Conservation (phyloP, 1,284 basidiomycete genomes). For the Ganoderma multipileum region DNA sequence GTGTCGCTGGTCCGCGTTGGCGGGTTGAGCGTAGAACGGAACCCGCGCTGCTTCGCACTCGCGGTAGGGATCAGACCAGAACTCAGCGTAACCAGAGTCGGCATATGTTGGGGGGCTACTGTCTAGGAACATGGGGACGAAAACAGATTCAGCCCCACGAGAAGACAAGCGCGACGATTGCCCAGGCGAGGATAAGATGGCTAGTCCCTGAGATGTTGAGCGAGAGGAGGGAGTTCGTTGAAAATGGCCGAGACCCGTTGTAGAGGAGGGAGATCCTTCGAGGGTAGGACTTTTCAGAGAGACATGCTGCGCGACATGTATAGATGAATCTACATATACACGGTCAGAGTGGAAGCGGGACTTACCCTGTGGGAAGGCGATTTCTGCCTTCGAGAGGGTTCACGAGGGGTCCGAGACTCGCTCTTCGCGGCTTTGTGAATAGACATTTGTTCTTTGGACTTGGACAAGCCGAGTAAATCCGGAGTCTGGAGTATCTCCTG, state of each 20-base stretch:
- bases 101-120: conserved; percentile 23
- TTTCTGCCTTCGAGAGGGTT: background rate
- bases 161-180: background rate
- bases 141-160: conserved; percentile 21
- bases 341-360: background rate
- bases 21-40: conserved; percentile 23
- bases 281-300: background rate
- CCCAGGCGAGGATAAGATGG: background rate
- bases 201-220: background rate
- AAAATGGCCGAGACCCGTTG: background rate
- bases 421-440: background rate
- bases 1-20: background rate
- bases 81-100: conserved; percentile 30
- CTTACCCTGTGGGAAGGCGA: background rate
- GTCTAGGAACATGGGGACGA: conserved; percentile 36
- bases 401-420: background rate
- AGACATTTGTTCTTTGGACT: background rate
- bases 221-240: background rate
- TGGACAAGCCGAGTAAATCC: conserved; percentile 23
- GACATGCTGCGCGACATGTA: background rate
- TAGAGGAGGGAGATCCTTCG: background rate
- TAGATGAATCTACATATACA: background rate
- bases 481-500: conserved; percentile 24
- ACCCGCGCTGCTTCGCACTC: conserved; percentile 20
- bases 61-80: background rate